A percentile compares a stretch with the other conserved stretches of the same genome.
phyloP scores from a whole-genome alignment of 768 basidiomycete species.

The Brasilioporus rufonigricans region DNA sequence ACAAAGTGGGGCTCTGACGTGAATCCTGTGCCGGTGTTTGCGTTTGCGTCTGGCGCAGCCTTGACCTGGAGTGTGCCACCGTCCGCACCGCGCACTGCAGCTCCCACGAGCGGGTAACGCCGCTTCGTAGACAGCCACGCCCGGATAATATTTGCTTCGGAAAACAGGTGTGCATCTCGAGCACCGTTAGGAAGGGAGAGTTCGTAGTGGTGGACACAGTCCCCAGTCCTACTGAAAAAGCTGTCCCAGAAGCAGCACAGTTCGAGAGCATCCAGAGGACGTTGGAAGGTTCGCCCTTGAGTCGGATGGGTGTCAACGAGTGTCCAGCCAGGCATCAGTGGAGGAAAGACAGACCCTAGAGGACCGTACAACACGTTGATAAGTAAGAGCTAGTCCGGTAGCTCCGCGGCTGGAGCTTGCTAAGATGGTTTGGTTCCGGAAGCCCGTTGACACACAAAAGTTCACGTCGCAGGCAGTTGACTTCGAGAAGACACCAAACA shows the following conservation, averaged over 20 bases:
- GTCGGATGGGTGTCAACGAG: conserved; percentile 1
- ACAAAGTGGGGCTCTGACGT: conserved; percentile 34
- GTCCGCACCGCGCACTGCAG: conserved; percentile 29
- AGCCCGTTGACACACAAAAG: too few relatives aligned
- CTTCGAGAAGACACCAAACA: too few relatives aligned
- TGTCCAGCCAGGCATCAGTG: conserved; percentile 11
- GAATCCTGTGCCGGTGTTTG: background rate
- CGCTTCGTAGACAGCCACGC: conserved; percentile 50
- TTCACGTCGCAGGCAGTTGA: too few relatives aligned
- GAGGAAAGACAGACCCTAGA: background rate
- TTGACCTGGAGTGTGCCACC: background rate
- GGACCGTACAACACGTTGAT: too few relatives aligned
- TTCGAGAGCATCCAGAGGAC: conserved; percentile 42
- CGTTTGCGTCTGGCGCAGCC: background rate
- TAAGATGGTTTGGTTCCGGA: too few relatives aligned
- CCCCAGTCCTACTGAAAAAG: conserved; percentile 43
- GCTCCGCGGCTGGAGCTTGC: too few relatives aligned
- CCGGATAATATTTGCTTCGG: conserved; percentile 34
- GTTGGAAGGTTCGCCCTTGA: conserved; percentile 18
- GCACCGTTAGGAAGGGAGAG: conserved; percentile 26
- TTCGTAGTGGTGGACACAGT: conserved; percentile 35
- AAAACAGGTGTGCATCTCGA: conserved; percentile 24
- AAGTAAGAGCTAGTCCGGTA: too few relatives aligned
- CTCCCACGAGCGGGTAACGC: conserved; percentile 48
- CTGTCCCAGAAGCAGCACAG: conserved; percentile 41